phyloP scores from a whole-genome alignment of 176 grass and related monocot genomes.

The Otatea glauca region DNA sequence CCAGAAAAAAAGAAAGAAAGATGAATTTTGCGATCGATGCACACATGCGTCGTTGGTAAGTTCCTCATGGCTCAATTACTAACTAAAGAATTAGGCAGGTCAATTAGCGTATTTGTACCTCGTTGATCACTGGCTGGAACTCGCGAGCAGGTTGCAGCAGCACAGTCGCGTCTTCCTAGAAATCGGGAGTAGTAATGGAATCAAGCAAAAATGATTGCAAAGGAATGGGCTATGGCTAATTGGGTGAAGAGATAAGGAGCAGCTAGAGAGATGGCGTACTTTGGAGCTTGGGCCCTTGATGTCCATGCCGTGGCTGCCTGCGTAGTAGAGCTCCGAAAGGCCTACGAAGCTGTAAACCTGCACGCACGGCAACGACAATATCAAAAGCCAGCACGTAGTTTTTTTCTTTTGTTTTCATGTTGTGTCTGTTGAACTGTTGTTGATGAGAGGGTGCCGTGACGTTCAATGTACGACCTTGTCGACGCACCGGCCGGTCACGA shows the following conservation, averaged over 20 bases:
- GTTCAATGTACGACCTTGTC: constrained; percentile 64
- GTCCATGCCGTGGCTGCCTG: constrained; percentile 98
- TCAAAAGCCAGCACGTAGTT: background rate
- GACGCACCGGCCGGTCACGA: constrained; percentile 82
- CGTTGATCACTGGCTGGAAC: constrained; percentile 84
- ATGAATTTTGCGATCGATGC: background rate
- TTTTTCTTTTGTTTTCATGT: background rate
- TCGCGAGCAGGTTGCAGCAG: constrained; percentile 85
- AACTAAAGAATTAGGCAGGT: background rate
- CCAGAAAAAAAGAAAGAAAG: background rate
- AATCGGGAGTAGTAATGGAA: background rate
- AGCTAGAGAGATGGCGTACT: constrained; percentile 26
- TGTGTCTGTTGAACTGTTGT: background rate
- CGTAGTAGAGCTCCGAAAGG: constrained; percentile 88
- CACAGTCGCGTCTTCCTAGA: constrained; percentile 39
- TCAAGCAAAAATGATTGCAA: constrained; percentile 28
- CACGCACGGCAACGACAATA: background rate
- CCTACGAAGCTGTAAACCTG: constrained; percentile 73
- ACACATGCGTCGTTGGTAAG: background rate
- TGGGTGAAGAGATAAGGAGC: background rate
- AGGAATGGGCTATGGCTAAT: background rate
- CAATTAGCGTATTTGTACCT: constrained; percentile 41
- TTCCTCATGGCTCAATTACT: constrained; percentile 51
- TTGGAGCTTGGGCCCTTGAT: constrained; percentile 83
- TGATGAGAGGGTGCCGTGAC: background rate